phyloP scores from a whole-genome alignment of 1,284 basidiomycete genomes.

The Termitomyces sp. region DNA sequence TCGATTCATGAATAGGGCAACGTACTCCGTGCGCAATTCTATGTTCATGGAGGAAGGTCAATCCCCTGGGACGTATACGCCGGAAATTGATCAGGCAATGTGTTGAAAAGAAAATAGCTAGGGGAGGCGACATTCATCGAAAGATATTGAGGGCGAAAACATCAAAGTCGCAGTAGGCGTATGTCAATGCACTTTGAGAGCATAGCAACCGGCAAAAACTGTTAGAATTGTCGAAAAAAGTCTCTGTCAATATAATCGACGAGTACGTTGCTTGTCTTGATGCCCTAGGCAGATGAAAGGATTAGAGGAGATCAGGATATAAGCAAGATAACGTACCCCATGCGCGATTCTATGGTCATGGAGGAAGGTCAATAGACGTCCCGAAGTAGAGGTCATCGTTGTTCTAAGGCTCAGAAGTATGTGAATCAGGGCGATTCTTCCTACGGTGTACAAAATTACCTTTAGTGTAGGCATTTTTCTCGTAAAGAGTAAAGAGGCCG shows the following conservation, averaged over 20 bases:
- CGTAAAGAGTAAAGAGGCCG: neutral
- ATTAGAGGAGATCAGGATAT: neutral
- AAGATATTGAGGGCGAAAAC: constrained; percentile 5
- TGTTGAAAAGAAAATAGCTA: constrained; percentile 10
- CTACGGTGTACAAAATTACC: no score
- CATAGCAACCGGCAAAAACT: neutral
- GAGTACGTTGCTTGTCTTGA: neutral
- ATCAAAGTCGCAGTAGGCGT: constrained; percentile 21
- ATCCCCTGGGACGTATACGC: no score
- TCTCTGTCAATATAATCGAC: neutral
- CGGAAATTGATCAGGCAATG: constrained; percentile 1
- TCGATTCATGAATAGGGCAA: no score
- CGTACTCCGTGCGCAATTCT: no score
- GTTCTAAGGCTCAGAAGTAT: no score
- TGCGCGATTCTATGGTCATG: constrained; percentile 19
- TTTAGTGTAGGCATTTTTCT: neutral
- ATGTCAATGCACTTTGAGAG: constrained; percentile 4
- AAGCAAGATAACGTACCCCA: constrained; percentile 10
- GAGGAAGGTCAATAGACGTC: constrained; percentile 17
- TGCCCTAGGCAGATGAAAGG: neutral
- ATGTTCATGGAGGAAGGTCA: no score
- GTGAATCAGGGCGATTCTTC: no score
- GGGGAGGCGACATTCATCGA: constrained; percentile 6
- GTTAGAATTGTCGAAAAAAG: neutral
- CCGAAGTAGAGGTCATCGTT: no score